Evolutionary conservation across 306 rosid species (phyloP).

Genomic region (Cucurbita moschata): DNA sequence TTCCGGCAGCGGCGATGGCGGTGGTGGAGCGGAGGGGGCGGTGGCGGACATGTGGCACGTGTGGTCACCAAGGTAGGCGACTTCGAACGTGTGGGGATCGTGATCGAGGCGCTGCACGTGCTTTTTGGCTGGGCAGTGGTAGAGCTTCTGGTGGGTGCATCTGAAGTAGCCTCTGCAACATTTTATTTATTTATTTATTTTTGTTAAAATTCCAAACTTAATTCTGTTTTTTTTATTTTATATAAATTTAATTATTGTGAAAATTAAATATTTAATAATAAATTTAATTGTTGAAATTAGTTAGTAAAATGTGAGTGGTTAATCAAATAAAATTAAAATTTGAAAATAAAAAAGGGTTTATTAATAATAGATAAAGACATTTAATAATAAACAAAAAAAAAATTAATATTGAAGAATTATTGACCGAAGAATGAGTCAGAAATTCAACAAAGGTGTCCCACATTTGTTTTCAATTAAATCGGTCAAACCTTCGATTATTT

Average conservation of each 20-base stretch:
- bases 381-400: neutral
- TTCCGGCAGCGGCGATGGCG: neutral
- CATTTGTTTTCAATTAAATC: neutral
- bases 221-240: no score
- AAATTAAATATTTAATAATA: no score
- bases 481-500: neutral
- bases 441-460: neutral
- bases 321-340: neutral
- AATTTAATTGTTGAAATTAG: no score
- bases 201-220: no score
- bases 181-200: no score
- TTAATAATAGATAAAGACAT: neutral
- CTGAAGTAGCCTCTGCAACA: conserved; percentile 39
- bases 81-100: conserved; percentile 32
- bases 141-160: conserved; percentile 63
- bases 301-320: no score
- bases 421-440: neutral
- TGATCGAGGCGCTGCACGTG: conserved; percentile 47
- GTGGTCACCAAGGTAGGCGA: conserved; percentile 40
- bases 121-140: conserved; percentile 55
- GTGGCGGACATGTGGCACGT: conserved; percentile 62
- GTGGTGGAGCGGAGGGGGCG: conserved; percentile 37
- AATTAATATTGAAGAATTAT: neutral
- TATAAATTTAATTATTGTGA: no score
- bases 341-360: neutral